Evolutionary conservation across 768 basidiomycete genomes (phyloP).

Genomic region (Tephrocybe sp.): DNA sequence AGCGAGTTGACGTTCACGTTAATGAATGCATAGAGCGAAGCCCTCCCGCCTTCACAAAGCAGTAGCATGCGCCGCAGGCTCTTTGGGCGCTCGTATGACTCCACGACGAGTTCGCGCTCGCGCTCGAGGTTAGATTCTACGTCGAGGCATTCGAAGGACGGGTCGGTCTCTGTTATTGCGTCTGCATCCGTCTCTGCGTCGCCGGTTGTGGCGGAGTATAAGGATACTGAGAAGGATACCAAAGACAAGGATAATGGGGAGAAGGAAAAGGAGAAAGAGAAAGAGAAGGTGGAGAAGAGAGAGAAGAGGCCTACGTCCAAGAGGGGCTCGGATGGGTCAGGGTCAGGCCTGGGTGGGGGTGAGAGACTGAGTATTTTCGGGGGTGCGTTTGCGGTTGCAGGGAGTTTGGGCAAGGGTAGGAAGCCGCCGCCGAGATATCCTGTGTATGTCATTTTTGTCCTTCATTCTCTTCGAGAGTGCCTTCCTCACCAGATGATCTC

Average conservation of each 20-base stretch:
- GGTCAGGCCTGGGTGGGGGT: constrained; percentile 33
- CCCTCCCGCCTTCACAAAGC: constrained; percentile 32
- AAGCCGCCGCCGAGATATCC: constrained; percentile 82
- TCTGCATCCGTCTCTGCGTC: constrained; percentile 17
- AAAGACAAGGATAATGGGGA: not conserved
- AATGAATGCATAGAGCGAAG: not conserved
- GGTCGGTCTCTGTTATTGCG: constrained; percentile 10
- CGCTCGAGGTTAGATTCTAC: constrained; percentile 22
- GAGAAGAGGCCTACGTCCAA: constrained; percentile 42
- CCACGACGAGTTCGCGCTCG: constrained; percentile 22
- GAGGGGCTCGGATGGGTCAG: constrained; percentile 43
- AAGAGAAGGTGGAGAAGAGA: constrained; percentile 31
- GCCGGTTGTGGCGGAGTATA: constrained; percentile 20
- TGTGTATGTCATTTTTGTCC: constrained; percentile 42
- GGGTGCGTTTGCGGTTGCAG: constrained; percentile 56
- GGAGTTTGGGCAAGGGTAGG: constrained; percentile 60
- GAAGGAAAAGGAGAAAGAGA: constrained; percentile 18
- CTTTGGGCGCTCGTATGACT: constrained; percentile 63
- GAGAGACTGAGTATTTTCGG: constrained; percentile 87
- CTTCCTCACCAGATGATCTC: not conserved
- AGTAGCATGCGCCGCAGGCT: constrained; percentile 50
- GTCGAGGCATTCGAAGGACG: constrained; percentile 22
- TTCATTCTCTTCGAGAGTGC: not conserved
- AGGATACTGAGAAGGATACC: not conserved
- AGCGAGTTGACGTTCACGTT: too few species aligned